phyloP scores from a whole-genome alignment of 495 filamentous ascomycete genomes.

The Penicillium silybi region DNA sequence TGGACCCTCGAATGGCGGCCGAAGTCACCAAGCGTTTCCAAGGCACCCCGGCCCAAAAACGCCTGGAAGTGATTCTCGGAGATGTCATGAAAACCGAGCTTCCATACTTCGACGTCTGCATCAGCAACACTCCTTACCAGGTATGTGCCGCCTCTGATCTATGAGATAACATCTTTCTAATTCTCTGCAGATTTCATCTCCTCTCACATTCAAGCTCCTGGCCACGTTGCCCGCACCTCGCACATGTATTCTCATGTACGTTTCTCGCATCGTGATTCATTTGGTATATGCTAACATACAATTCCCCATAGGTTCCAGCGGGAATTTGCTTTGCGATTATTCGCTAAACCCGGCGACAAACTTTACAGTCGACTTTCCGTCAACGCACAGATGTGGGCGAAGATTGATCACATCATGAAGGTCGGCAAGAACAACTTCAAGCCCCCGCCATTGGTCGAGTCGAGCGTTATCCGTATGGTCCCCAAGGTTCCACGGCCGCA shows the following conservation, averaged over 20 bases:
- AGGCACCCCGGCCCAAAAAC: conserved; percentile 73
- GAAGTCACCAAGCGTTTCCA: conserved; percentile 94
- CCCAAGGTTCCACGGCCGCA: conserved; percentile 78
- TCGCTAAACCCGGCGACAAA: conserved; percentile 72
- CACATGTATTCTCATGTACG: conserved; percentile 77
- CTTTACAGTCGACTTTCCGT: conserved; percentile 84
- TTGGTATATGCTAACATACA: conserved; percentile 9
- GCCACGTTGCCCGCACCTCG: conserved; percentile 71
- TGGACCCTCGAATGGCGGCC: conserved; percentile 95
- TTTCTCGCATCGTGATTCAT: conserved; percentile 19
- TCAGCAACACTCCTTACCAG: conserved; percentile 91
- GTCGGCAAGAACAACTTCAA: conserved; percentile 94
- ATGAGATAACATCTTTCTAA: background rate
- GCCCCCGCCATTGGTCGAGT: conserved; percentile 88
- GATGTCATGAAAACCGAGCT: conserved; percentile 91
- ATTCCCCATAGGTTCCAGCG: conserved; percentile 46
- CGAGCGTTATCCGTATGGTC: conserved; percentile 71
- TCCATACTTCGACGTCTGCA: conserved; percentile 86
- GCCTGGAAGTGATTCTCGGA: conserved; percentile 79
- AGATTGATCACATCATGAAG: conserved; percentile 83
- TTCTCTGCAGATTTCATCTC: conserved; percentile 69
- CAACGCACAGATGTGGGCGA: conserved; percentile 94
- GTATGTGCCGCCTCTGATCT: conserved; percentile 21
- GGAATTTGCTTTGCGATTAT: conserved; percentile 73
- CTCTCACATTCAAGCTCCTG: conserved; percentile 86